Evolutionary conservation across 148 eudicot species (phyloP).

Genomic region (Persicaria tinctoria): DNA sequence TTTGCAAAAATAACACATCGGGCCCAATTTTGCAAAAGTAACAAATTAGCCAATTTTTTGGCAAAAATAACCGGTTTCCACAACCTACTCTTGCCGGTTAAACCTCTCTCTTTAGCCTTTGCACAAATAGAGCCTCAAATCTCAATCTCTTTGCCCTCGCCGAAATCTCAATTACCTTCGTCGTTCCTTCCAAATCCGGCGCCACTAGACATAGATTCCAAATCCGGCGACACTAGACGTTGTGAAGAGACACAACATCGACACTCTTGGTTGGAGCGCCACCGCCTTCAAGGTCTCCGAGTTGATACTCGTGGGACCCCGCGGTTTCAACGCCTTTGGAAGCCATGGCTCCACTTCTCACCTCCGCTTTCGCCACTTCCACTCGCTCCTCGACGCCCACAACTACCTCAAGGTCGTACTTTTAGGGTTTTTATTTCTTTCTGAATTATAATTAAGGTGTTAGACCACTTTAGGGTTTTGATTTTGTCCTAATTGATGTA

Average conservation of each 20-base stretch:
- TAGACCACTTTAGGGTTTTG: neutral
- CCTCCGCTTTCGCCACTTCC: slow-evolving; percentile 73
- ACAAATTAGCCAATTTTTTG: no score
- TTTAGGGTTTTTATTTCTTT: neutral
- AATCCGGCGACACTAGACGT: slow-evolving; percentile 25
- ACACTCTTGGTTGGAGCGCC: slow-evolving; percentile 85
- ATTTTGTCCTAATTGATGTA: neutral
- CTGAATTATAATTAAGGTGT: neutral
- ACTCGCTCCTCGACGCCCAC: slow-evolving; percentile 70
- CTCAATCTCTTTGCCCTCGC: no score
- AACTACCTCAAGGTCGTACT: slow-evolving; percentile 58
- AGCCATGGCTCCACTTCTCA: slow-evolving; percentile 93
- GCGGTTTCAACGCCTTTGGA: slow-evolving; percentile 92
- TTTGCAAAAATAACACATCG: no score
- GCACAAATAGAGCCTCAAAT: no score
- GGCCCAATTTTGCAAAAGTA: no score
- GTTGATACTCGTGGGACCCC: slow-evolving; percentile 74
- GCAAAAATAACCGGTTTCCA: no score
- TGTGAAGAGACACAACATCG: slow-evolving; percentile 95
- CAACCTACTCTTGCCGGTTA: no score
- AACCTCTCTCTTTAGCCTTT: no score
- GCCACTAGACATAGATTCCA: no score
- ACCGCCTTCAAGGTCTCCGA: slow-evolving; percentile 93
- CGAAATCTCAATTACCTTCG: no score
- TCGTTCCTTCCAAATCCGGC: no score